Conservation (phyloP, 1,139 yeast genomes). For the Saccharomyces hybrid region DNA sequence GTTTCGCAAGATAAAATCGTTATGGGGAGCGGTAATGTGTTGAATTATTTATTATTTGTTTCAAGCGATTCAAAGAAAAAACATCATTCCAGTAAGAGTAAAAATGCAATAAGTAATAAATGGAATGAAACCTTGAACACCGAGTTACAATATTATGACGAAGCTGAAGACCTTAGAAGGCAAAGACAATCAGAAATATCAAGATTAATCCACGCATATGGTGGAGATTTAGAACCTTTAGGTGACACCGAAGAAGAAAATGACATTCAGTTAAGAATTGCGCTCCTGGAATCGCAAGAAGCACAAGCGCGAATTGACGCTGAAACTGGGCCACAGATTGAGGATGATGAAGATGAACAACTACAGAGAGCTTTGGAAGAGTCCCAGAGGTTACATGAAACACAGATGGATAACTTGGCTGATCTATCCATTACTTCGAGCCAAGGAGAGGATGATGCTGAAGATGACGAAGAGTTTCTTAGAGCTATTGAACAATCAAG, state of each 20-base stretch:
- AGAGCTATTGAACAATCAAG: constrained; percentile 17
- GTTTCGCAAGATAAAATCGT: constrained; percentile 29
- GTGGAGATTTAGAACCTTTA: constrained; percentile 26
- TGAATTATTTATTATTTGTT: constrained; percentile 27
- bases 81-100: constrained; percentile 5
- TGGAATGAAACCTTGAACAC: constrained; percentile 26
- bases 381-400: constrained; percentile 39
- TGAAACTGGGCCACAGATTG: neutral
- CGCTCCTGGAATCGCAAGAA: constrained; percentile 34
- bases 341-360: constrained; percentile 18
- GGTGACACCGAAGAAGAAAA: constrained; percentile 30
- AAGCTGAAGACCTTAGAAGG: constrained; percentile 23
- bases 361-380: constrained; percentile 23
- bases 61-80: neutral
- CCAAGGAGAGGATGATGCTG: constrained; percentile 9
- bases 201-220: constrained; percentile 23
- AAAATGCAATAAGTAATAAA: constrained; percentile 19
- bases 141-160: constrained; percentile 30
- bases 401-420: constrained; percentile 24
- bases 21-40: constrained; percentile 25
- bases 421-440: neutral
- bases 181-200: constrained; percentile 18
- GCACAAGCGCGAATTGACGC: constrained; percentile 12
- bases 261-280: constrained; percentile 39
- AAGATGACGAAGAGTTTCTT: constrained; percentile 33